Evolutionary conservation across 306 rosid genomes (phyloP), one percentile per base, ranked within the genome.

Genomic region (Erythrophleum fordii): DNA sequence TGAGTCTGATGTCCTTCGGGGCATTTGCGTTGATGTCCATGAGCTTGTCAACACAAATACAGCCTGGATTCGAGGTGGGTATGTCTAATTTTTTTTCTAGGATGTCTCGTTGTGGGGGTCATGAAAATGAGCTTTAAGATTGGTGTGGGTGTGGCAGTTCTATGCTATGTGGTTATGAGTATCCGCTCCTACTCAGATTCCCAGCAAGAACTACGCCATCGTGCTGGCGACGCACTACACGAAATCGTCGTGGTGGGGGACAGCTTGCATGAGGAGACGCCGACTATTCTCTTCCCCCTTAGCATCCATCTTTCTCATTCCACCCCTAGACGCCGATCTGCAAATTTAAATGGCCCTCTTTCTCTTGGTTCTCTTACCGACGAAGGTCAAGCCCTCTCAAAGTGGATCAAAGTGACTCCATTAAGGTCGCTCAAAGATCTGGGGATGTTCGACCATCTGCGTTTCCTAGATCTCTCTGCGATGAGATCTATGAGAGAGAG

Each of bases 21-120:
- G 77, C 66, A 23, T 76, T 75, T 46, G 41, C 62, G 10, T 60
- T 77, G 22, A 70, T 82, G 82, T 75, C 74, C 18, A 0, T 69
- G 72, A 69, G 73, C 59, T 59, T 82, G 34, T 76, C 77, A 0
- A 58, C 65, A 14, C 77, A 68, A 26, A 18, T 60, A 20, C 28
- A 69, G 18, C 46, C 64, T 25, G 80, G 64, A 1, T 82, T 75
- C 37, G 65, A 82, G 22, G 51, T 62, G 17, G 82, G 59, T n/a
- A 13, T 52, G 4, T 39, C 20, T 14, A 82, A 71, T 70, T 76
- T 76, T 31, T n/a, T 77, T 76, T 12, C 39, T 49, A 0, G 78
- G 59, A 11, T 69, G 73, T 49, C 22, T 76, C 31, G 5, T 77
- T n/a, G 64, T 82, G 5, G 34, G 49, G 0, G 3, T 77, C 6